Conservation (phyloP, 2,329 filamentous ascomycete species). For the Catunica adiposa region DNA sequence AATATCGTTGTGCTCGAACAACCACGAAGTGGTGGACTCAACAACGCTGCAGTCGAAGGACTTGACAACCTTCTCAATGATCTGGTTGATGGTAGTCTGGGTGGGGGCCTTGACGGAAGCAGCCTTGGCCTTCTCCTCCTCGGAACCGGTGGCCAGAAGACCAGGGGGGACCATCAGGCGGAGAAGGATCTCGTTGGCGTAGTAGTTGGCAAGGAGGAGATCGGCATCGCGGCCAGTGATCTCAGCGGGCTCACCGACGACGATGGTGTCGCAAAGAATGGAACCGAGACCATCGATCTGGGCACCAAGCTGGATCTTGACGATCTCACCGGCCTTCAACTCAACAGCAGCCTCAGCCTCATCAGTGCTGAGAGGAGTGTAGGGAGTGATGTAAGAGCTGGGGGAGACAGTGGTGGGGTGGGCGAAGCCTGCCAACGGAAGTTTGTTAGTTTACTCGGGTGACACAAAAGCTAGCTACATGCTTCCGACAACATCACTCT, state of each 20-base stretch:
- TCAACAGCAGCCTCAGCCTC: constrained; percentile 63
- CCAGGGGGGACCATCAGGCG: constrained; percentile 86
- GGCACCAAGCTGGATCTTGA: constrained; percentile 98
- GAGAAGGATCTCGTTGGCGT: constrained; percentile 87
- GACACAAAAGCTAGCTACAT: not conserved
- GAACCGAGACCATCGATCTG: constrained; percentile 96
- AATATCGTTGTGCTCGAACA: constrained; percentile 93
- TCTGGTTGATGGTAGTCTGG: constrained; percentile 68
- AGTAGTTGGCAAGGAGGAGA: constrained; percentile 77
- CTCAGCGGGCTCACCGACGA: constrained; percentile 50
- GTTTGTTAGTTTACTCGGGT: constrained; percentile 1
- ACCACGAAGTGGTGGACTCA: constrained; percentile 95
- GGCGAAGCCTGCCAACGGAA: constrained; percentile 47
- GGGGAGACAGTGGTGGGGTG: constrained; percentile 94
- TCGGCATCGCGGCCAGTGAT: constrained; percentile 69
- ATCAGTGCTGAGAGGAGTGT: constrained; percentile 81
- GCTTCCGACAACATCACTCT: not conserved
- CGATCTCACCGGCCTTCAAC: constrained; percentile 68
- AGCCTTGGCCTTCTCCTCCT: constrained; percentile 92
- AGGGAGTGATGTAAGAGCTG: constrained; percentile 85
- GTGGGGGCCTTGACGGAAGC: constrained; percentile 65
- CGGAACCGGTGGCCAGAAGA: constrained; percentile 61
- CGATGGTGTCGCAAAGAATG: constrained; percentile 84
- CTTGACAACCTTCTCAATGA: constrained; percentile 85
- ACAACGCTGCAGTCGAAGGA: constrained; percentile 82